Percentiles rank a stretch among this genome's conserved stretches.
phyloP scores from a whole-genome alignment of 2,329 filamentous ascomycete genomes.

The Talaromyces atroroseus region DNA sequence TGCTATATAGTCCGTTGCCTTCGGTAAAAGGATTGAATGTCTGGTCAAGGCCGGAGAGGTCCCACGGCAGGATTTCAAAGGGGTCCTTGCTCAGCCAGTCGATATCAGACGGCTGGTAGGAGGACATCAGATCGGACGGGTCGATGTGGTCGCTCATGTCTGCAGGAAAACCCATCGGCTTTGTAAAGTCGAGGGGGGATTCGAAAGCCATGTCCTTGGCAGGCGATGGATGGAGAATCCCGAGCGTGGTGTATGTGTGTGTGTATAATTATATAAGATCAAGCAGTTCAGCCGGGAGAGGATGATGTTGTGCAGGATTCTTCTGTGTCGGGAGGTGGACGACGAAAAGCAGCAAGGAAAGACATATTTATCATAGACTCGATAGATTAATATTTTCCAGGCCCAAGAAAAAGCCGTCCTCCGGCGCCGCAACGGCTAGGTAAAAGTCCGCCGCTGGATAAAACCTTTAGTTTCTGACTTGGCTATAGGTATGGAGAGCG shows the following conservation, averaged over 20 bases:
- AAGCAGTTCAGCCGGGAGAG: too few relatives aligned
- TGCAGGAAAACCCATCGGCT: conserved; percentile 9
- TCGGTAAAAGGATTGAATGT: conserved; percentile 8
- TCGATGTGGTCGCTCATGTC: conserved; percentile 7
- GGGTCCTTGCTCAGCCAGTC: conserved; percentile 13
- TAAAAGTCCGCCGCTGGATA: conserved; percentile 6
- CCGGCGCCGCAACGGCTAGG: conserved; percentile 8
- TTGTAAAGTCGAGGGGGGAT: conserved; percentile 6
- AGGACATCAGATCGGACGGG: conserved; percentile 7
- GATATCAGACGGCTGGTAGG: conserved; percentile 7
- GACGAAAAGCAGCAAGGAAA: not conserved
- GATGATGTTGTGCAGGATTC: not conserved
- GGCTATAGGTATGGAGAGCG: not conserved
- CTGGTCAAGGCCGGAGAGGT: conserved; percentile 7
- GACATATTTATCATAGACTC: not conserved
- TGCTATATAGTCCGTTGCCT: not conserved
- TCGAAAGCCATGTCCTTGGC: conserved; percentile 9
- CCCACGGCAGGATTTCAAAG: conserved; percentile 11
- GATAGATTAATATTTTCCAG: not conserved
- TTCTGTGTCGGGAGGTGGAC: not conserved
- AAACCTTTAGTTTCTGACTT: conserved; percentile 6
- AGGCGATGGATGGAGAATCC: not conserved
- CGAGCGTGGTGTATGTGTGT: not conserved
- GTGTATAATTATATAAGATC: too few relatives aligned
- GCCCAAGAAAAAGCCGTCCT: not conserved